These are phyloP conservation scores for Evernia prunastri DNA, from an alignment of 495 filamentous ascomycete species.

Conservation along the genomic window DNA sequence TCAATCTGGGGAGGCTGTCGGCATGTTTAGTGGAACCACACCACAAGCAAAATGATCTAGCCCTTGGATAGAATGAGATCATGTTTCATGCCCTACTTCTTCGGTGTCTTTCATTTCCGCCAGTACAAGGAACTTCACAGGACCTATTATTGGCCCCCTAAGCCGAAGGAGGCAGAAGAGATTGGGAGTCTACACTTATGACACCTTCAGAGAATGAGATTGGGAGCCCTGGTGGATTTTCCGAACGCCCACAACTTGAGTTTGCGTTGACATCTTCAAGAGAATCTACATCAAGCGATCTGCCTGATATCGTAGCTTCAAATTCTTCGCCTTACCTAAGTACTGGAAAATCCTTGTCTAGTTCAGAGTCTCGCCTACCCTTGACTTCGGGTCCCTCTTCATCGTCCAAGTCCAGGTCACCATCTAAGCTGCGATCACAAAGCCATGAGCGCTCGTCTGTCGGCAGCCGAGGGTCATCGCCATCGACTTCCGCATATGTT, in stretches of 20 bases:
- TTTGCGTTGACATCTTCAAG: slow-evolving; percentile 13
- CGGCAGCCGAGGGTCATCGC: slow-evolving; percentile 45
- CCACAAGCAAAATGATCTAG: background rate
- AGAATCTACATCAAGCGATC: slow-evolving; percentile 9
- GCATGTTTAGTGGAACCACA: background rate
- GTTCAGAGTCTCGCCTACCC: slow-evolving; percentile 12
- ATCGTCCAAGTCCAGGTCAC: slow-evolving; percentile 11
- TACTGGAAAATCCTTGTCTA: background rate
- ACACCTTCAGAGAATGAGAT: slow-evolving; percentile 11
- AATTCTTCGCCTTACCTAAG: background rate
- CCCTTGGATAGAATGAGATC: slow-evolving; percentile 11
- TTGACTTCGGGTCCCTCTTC: slow-evolving; percentile 1
- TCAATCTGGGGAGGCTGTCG: background rate
- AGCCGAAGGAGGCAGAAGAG: background rate
- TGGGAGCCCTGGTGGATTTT: slow-evolving; percentile 4
- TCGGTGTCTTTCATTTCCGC: background rate
- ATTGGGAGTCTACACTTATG: slow-evolving; percentile 6
- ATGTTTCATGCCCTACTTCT: slow-evolving; percentile 3
- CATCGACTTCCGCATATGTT: slow-evolving; percentile 47
- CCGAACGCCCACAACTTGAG: slow-evolving; percentile 9
- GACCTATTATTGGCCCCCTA: background rate
- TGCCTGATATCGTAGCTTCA: background rate
- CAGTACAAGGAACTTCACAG: background rate
- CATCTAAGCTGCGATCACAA: slow-evolving; percentile 1
- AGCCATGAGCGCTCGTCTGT: slow-evolving; percentile 38